Conservation (phyloP, 495 filamentous ascomycete species). For the Daldinia caldariorum region DNA sequence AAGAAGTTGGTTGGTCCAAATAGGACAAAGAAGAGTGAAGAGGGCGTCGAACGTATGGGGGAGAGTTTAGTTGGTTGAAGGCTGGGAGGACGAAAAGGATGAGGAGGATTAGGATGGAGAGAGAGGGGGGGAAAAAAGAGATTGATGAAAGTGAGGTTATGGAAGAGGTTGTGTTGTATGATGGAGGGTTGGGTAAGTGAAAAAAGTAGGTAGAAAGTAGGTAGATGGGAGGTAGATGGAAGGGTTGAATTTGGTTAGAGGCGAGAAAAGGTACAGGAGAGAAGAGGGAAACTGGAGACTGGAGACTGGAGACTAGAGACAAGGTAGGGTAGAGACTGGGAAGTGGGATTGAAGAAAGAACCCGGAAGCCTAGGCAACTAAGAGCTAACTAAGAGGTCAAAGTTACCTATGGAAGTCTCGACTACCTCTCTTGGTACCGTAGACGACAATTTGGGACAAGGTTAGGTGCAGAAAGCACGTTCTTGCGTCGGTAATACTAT, state of each 20-base stretch:
- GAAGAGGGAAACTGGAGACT: conserved; percentile 26
- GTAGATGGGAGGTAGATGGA: conserved; percentile 4
- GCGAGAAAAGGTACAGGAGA: conserved; percentile 39
- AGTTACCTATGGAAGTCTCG: conserved; percentile 16
- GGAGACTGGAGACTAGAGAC: too few species aligned
- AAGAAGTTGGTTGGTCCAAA: conserved; percentile 21
- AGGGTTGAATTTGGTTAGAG: conserved; percentile 27
- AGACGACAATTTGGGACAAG: conserved; percentile 37
- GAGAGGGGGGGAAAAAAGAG: conserved; percentile 34
- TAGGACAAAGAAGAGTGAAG: conserved; percentile 40
- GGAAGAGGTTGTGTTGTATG: conserved; percentile 33
- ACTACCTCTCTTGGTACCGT: conserved; percentile 15
- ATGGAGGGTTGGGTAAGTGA: conserved; percentile 17
- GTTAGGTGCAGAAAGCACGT: conserved; percentile 38
- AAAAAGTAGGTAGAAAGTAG: conserved; percentile 20
- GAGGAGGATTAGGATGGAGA: conserved; percentile 36
- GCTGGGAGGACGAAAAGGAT: conserved; percentile 31
- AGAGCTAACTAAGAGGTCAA: conserved; percentile 8
- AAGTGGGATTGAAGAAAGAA: conserved; percentile 44
- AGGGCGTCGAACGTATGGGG: conserved; percentile 32
- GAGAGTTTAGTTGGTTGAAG: conserved; percentile 43
- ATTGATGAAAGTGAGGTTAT: conserved; percentile 44
- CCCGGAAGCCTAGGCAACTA: conserved; percentile 39
- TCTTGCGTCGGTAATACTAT: conserved; percentile 35
- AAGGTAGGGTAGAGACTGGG: conserved; percentile 26